Conservation (phyloP, 441 rosid genomes). For the Pelargonium fulgidum region DNA sequence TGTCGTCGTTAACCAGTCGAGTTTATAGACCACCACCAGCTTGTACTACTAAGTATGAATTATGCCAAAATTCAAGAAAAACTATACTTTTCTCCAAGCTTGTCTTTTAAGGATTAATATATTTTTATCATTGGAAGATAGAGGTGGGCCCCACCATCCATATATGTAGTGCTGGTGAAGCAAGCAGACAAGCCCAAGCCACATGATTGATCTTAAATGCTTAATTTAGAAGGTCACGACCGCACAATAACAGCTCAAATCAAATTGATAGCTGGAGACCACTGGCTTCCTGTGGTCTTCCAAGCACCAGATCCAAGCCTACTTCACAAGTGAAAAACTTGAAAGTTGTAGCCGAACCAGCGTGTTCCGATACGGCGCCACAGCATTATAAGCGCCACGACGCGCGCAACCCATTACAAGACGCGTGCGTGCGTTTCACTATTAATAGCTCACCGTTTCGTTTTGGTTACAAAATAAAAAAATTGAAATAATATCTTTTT, state of each 20-base stretch:
- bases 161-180: background rate
- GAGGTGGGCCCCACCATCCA: background rate
- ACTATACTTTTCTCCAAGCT: no score
- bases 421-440: background rate
- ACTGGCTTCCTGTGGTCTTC: background rate
- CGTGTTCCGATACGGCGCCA: background rate
- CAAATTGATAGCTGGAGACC: background rate
- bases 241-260: background rate
- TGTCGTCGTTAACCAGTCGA: no score
- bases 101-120: no score
- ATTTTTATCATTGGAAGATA: background rate
- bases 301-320: background rate
- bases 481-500: background rate
- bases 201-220: background rate
- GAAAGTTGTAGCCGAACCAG: background rate
- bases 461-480: background rate
- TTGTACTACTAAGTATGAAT: no score
- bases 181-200: background rate
- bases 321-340: no score
- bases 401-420: background rate
- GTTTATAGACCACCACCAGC: no score
- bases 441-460: slow-evolving; percentile 1
- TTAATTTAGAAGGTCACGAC: background rate
- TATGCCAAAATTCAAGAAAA: no score
- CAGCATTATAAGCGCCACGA: background rate